A percentile compares a stretch with the other conserved stretches of the same genome.
Evolutionary conservation across 164 flowering plant genomes (phyloP).

Genomic region (Nelumbo lutea): DNA sequence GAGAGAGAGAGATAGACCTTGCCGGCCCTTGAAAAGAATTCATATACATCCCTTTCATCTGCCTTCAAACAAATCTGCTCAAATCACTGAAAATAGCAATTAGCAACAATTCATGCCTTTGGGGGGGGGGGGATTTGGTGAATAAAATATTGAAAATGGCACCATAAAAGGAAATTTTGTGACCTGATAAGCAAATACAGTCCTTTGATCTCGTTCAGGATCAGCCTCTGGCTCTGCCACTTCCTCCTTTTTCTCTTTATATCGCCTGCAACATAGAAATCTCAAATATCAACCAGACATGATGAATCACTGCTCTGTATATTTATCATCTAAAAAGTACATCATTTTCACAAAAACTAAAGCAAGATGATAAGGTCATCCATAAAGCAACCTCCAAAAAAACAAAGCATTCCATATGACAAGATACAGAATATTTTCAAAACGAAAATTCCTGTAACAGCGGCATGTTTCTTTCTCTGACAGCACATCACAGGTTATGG

Average conservation of each 20-base stretch:
- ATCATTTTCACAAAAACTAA: neutral
- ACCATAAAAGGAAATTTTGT: neutral
- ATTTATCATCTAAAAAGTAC: neutral
- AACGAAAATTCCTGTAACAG: constrained; percentile 11
- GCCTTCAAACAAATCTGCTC: constrained; percentile 80
- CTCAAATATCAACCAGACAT: neutral
- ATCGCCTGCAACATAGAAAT: constrained; percentile 46
- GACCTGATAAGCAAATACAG: constrained; percentile 98
- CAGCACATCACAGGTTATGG: constrained; percentile 15
- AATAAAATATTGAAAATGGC: neutral
- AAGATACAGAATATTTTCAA: constrained; percentile 11
- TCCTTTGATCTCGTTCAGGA: constrained; percentile 96
- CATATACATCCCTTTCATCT: constrained; percentile 87
- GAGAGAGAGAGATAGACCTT: constrained; percentile 46
- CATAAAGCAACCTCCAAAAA: neutral
- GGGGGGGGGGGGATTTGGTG: too few species aligned
- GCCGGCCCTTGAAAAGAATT: constrained; percentile 93
- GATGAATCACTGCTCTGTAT: neutral
- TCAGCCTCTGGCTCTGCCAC: constrained; percentile 74
- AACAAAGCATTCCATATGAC: neutral
- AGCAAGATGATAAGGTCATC: neutral
- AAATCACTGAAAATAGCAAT: constrained; percentile 2
- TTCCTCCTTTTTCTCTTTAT: constrained; percentile 85
- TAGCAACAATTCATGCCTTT: neutral
- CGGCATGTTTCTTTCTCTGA: constrained; percentile 31